Percentiles rank a stretch among this genome's conserved stretches.
Conservation (phyloP, 352 stramenopile species). For the Albugo laibachii region DNA sequence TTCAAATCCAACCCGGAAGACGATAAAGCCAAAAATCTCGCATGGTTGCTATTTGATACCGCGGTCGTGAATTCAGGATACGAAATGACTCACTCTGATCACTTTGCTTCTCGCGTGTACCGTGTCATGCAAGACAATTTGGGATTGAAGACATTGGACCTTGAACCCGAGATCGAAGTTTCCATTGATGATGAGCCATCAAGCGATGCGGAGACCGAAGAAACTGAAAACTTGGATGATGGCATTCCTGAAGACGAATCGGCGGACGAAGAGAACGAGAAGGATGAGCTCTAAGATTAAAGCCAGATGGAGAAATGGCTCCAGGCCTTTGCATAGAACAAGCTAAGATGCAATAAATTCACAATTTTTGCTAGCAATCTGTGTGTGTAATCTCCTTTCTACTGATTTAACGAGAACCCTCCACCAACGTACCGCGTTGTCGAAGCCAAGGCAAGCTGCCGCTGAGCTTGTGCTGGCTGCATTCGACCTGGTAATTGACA, state of each 20-base stretch:
- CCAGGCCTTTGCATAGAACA: neutral
- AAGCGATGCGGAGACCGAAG: slow-evolving; percentile 8
- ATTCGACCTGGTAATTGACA: slow-evolving; percentile 8
- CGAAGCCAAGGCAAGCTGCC: slow-evolving; percentile 62
- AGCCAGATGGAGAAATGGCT: neutral
- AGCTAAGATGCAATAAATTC: neutral
- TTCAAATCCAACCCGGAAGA: slow-evolving; percentile 41
- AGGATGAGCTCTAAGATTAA: slow-evolving; percentile 36
- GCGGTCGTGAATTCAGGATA: slow-evolving; percentile 96
- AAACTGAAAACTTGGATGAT: slow-evolving; percentile 15
- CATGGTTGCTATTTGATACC: slow-evolving; percentile 95
- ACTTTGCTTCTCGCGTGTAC: slow-evolving; percentile 87
- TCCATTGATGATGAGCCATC: slow-evolving; percentile 29
- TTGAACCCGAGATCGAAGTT: slow-evolving; percentile 92
- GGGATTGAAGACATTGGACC: slow-evolving; percentile 74
- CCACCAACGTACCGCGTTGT: slow-evolving; percentile 84
- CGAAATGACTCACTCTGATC: slow-evolving; percentile 84
- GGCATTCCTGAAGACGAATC: slow-evolving; percentile 20
- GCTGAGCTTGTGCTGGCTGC: slow-evolving; percentile 50
- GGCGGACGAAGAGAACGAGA: slow-evolving; percentile 25
- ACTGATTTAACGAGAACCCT: slow-evolving; percentile 87
- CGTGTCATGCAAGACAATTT: slow-evolving; percentile 87
- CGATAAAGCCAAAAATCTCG: slow-evolving; percentile 83
- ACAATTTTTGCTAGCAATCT: neutral
- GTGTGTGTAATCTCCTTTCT: slow-evolving; percentile 1